Evolutionary conservation across 768 basidiomycete species (phyloP).

Genomic region (Rhodotorula toruloides): DNA sequence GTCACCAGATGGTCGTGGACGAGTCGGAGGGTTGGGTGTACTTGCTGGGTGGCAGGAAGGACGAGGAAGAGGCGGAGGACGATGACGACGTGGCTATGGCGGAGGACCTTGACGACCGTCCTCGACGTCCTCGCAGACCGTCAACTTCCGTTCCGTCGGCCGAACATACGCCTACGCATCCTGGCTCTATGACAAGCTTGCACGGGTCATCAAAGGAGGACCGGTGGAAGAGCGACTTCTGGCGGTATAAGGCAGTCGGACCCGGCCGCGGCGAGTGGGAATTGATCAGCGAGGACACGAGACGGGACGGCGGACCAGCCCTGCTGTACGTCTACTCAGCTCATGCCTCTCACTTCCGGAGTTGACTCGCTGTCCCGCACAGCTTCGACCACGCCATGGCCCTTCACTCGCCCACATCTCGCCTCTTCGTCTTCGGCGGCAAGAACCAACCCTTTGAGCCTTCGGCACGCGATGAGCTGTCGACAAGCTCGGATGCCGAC

Average conservation of each 20-base stretch:
- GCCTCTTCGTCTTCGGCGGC: constrained; percentile 38
- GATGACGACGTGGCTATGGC: constrained; percentile 1
- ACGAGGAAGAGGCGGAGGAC: constrained; percentile 15
- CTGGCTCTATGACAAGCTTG: background rate
- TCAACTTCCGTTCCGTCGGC: background rate
- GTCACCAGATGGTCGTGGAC: constrained; percentile 31
- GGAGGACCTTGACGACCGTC: no score
- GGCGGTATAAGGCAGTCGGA: constrained; percentile 32
- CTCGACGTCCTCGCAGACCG: no score
- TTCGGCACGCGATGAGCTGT: background rate
- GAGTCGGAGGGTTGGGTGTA: constrained; percentile 37
- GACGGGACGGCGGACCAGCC: constrained; percentile 29
- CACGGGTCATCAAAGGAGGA: background rate
- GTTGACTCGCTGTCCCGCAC: background rate
- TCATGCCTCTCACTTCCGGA: background rate
- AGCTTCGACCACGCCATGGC: constrained; percentile 37
- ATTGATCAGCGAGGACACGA: constrained; percentile 25
- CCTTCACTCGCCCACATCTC: constrained; percentile 4
- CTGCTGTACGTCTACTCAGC: constrained; percentile 14
- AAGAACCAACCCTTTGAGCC: constrained; percentile 25
- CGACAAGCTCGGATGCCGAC: background rate
- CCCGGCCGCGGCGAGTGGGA: constrained; percentile 32
- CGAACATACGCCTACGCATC: constrained; percentile 1
- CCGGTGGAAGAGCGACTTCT: constrained; percentile 20
- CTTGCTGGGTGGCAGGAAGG: constrained; percentile 26